These are phyloP conservation scores for Penicillium sp. DNA, from an alignment of 2,329 filamentous ascomycete species.

Conservation along the genomic window DNA sequence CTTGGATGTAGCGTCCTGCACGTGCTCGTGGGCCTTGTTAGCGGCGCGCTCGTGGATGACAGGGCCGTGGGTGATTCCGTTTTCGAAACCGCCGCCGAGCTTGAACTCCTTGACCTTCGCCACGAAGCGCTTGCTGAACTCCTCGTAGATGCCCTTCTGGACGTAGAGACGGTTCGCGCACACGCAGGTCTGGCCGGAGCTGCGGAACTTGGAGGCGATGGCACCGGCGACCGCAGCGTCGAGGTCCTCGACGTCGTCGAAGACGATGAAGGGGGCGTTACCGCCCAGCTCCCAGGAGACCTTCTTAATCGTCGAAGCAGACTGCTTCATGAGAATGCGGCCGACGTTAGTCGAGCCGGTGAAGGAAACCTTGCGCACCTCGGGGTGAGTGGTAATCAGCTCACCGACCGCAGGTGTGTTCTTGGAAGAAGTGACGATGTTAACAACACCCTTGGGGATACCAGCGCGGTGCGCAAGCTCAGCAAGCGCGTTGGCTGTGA, in stretches of 20 bases:
- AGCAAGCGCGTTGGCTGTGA: conserved; percentile 82
- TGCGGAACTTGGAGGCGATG: conserved; percentile 87
- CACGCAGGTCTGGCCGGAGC: conserved; percentile 93
- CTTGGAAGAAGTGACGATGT: conserved; percentile 76
- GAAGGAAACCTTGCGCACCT: conserved; percentile 88
- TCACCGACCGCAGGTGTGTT: conserved; percentile 81
- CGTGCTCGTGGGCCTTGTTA: conserved; percentile 76
- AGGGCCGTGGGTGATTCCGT: conserved; percentile 51
- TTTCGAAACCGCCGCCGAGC: conserved; percentile 49
- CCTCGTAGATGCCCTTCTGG: conserved; percentile 54
- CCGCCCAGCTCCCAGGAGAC: conserved; percentile 89
- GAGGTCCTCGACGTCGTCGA: conserved; percentile 83
- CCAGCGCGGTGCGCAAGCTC: conserved; percentile 86
- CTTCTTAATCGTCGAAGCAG: conserved; percentile 79
- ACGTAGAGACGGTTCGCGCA: conserved; percentile 66
- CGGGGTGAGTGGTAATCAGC: conserved; percentile 72
- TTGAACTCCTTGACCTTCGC: conserved; percentile 54
- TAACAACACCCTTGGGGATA: conserved; percentile 86
- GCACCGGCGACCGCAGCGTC: conserved; percentile 82
- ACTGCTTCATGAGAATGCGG: conserved; percentile 86
- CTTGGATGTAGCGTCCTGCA: conserved; percentile 75
- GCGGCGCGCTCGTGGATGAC: conserved; percentile 78
- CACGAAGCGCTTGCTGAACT: conserved; percentile 59
- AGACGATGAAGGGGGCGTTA: conserved; percentile 95
- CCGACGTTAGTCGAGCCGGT: conserved; percentile 73